Conservation (phyloP, 2,329 filamentous ascomycete genomes). For the Neophaeococcomyces aloes region DNA sequence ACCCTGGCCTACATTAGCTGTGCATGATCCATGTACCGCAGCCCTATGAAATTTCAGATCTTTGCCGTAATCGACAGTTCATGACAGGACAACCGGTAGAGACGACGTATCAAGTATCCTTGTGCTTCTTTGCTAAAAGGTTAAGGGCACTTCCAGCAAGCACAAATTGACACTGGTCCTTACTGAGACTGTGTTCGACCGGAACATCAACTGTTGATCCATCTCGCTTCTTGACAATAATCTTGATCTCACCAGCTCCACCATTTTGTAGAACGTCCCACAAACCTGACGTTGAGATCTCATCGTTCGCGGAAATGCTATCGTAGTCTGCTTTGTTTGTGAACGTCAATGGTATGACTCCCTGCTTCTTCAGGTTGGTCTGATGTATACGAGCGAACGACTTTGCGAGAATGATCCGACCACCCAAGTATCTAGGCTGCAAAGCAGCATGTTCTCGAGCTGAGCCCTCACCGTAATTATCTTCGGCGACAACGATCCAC, state of each 20-base stretch:
- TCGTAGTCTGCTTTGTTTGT: constrained; percentile 82
- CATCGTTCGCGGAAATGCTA: constrained; percentile 68
- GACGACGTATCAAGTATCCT: not conserved
- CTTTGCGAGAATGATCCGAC: constrained; percentile 72
- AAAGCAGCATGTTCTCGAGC: constrained; percentile 83
- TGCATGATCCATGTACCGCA: not conserved
- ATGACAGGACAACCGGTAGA: not conserved
- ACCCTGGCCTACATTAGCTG: not conserved
- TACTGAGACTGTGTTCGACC: constrained; percentile 78
- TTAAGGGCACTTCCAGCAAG: constrained; percentile 91
- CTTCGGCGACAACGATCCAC: constrained; percentile 93
- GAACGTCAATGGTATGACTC: constrained; percentile 88
- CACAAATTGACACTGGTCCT: constrained; percentile 86
- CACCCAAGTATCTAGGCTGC: constrained; percentile 82
- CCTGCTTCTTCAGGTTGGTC: constrained; percentile 95
- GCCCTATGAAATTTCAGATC: not conserved
- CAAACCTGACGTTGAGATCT: constrained; percentile 71
- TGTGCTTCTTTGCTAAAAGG: constrained; percentile 59
- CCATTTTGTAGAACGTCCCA: constrained; percentile 68
- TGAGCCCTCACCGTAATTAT: constrained; percentile 91
- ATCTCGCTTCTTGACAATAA: constrained; percentile 51
- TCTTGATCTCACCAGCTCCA: constrained; percentile 64
- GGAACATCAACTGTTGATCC: constrained; percentile 60
- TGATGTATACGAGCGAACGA: constrained; percentile 88
- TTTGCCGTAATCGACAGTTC: not conserved